A percentile compares a stretch with the other conserved stretches of the same genome.
These are phyloP conservation scores for Naganishia friedmannii DNA, from an alignment of 768 basidiomycete genomes.

Conservation along the genomic window DNA sequence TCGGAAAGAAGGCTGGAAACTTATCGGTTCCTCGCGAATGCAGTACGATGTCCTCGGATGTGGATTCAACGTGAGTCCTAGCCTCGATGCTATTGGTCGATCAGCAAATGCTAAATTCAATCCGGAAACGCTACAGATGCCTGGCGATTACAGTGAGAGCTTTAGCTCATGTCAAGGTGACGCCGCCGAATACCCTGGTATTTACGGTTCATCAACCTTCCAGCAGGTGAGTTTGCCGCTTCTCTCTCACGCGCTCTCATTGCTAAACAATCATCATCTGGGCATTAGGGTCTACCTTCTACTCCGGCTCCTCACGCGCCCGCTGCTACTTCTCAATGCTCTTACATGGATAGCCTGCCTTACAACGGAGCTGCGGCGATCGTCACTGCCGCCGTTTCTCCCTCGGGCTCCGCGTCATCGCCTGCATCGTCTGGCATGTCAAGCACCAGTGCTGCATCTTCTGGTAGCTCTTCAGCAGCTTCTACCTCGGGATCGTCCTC, in stretches of 20 bases:
- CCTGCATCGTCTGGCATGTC: slow-evolving; percentile 1
- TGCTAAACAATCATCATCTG: not conserved
- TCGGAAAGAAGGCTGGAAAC: too few species aligned
- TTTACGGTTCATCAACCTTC: slow-evolving; percentile 54
- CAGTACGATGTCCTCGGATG: slow-evolving; percentile 53
- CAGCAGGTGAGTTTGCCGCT: slow-evolving; percentile 42
- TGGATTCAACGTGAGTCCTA: slow-evolving; percentile 28
- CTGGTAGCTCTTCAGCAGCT: slow-evolving; percentile 6
- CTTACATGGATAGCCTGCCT: not conserved
- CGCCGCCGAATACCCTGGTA: slow-evolving; percentile 46
- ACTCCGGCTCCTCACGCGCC: slow-evolving; percentile 56
- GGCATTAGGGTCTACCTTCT: slow-evolving; percentile 44
- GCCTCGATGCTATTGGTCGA: not conserved
- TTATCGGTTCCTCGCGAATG: too few species aligned
- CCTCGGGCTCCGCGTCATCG: not conserved
- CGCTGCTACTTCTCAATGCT: slow-evolving; percentile 67
- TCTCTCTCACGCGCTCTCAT: not conserved
- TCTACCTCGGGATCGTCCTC: slow-evolving; percentile 1
- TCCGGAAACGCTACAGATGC: not conserved
- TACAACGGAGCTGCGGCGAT: slow-evolving; percentile 50
- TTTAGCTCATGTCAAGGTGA: slow-evolving; percentile 44
- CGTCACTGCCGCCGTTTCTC: slow-evolving; percentile 33
- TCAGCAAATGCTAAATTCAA: not conserved
- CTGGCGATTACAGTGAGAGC: slow-evolving; percentile 34
- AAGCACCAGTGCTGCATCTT: not conserved